Evolutionary conservation across 2,329 filamentous ascomycete species (phyloP).

Genomic region (Cladosporium sp.): DNA sequence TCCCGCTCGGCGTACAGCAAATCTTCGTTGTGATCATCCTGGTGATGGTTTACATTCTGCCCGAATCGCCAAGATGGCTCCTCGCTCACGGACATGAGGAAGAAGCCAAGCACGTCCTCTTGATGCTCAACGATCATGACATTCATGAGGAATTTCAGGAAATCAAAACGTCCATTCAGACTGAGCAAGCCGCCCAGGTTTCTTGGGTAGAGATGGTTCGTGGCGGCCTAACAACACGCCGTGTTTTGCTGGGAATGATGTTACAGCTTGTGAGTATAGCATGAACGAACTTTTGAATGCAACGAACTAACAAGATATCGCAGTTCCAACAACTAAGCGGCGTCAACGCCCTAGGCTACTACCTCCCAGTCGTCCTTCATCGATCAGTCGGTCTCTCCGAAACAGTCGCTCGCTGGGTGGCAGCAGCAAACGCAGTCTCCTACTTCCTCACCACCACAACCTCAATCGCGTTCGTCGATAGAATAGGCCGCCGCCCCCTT

Average conservation of each 20-base stretch:
- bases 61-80: conserved; percentile 21
- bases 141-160: conserved; percentile 19
- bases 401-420: conserved; percentile 36
- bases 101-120: conserved; percentile 17
- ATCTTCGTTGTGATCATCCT: conserved; percentile 22
- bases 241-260: conserved; percentile 21
- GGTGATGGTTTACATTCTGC: conserved; percentile 11
- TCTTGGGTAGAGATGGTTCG: conserved; percentile 22
- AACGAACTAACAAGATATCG: neutral
- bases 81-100: conserved; percentile 20
- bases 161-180: conserved; percentile 19
- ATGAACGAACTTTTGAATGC: neutral
- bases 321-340: conserved; percentile 52
- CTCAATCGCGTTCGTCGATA: conserved; percentile 61
- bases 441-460: conserved; percentile 51
- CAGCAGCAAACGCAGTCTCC: conserved; percentile 47
- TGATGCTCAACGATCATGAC: conserved; percentile 18
- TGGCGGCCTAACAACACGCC: conserved; percentile 18
- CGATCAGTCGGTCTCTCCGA: conserved; percentile 46
- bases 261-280: conserved; percentile 15
- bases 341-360: conserved; percentile 43
- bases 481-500: conserved; percentile 46
- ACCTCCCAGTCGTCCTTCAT: conserved; percentile 36
- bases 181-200: conserved; percentile 22
- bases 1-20: conserved; percentile 24